phyloP scores from a whole-genome alignment of 768 basidiomycete genomes.

The Russula virescens region DNA sequence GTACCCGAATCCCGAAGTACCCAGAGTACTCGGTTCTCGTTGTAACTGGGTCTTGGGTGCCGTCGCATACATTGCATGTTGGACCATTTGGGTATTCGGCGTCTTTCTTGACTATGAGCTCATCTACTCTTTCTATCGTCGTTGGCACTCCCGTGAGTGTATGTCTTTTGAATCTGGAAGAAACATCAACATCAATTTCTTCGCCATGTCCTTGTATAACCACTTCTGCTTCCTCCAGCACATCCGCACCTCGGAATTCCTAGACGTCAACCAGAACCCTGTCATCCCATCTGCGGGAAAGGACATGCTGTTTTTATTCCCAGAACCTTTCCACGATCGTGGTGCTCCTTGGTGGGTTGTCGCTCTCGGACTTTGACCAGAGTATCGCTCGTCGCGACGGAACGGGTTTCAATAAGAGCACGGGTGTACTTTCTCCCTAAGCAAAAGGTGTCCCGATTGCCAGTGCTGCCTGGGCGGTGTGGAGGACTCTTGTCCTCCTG shows the following conservation, averaged over 20 bases:
- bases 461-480: conserved; percentile 77
- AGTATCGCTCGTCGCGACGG: conserved; percentile 52
- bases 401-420: conserved; percentile 61
- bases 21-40: conserved; percentile 63
- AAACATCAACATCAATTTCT: neutral
- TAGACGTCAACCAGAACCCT: conserved; percentile 40
- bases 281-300: conserved; percentile 39
- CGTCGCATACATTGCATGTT: conserved; percentile 79
- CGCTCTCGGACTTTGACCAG: conserved; percentile 38
- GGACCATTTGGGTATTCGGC: conserved; percentile 65
- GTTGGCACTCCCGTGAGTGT: conserved; percentile 78
- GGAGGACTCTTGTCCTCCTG: conserved; percentile 64
- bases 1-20: conserved; percentile 57
- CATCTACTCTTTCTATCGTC: conserved; percentile 56
- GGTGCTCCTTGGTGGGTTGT: conserved; percentile 55
- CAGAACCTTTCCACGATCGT: conserved; percentile 81
- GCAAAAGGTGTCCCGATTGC: conserved; percentile 71
- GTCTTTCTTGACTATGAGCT: conserved; percentile 75
- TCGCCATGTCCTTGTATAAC: conserved; percentile 54
- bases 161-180: conserved; percentile 9
- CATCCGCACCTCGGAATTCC: conserved; percentile 66
- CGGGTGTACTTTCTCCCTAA: conserved; percentile 69
- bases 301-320: conserved; percentile 76
- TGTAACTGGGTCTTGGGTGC: conserved; percentile 80
- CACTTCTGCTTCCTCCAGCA: conserved; percentile 82